A percentile compares a stretch with the other conserved stretches of the same genome.
Conservation (phyloP, 768 basidiomycete species). For the Suillus plorans region DNA sequence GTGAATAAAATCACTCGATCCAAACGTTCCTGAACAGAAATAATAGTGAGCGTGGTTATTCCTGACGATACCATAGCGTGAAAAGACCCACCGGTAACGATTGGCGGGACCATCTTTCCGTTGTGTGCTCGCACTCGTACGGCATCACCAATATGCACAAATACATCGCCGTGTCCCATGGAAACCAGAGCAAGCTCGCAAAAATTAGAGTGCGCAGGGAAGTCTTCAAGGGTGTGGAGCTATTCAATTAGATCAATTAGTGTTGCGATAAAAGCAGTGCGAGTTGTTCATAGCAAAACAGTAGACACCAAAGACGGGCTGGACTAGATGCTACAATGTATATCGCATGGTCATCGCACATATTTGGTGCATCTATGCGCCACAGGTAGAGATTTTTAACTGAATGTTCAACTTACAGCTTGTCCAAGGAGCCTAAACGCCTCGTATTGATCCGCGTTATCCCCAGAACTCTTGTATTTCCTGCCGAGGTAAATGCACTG, state of each 20-base stretch:
- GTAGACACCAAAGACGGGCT: neutral
- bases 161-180: constrained; percentile 75
- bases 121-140: constrained; percentile 73
- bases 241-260: constrained; percentile 23
- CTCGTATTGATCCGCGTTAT: constrained; percentile 73
- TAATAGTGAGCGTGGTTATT: neutral
- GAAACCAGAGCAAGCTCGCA: constrained; percentile 79
- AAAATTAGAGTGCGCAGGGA: constrained; percentile 87
- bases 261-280: neutral
- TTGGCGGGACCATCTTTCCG: constrained; percentile 73
- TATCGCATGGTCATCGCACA: constrained; percentile 12
- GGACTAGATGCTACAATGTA: neutral
- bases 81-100: constrained; percentile 63
- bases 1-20: constrained; percentile 75
- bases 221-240: constrained; percentile 85
- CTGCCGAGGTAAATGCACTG: constrained; percentile 80
- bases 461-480: constrained; percentile 51
- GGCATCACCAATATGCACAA: constrained; percentile 83
- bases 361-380: neutral
- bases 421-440: constrained; percentile 79
- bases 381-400: neutral
- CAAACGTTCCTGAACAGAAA: constrained; percentile 58
- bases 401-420: constrained; percentile 42
- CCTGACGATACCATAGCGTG: neutral
- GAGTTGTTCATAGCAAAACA: neutral